A percentile compares a stretch with the other conserved stretches of the same genome.
Conservation (phyloP, 2,329 filamentous ascomycete species). For the Emericellopsis cladophorae region DNA sequence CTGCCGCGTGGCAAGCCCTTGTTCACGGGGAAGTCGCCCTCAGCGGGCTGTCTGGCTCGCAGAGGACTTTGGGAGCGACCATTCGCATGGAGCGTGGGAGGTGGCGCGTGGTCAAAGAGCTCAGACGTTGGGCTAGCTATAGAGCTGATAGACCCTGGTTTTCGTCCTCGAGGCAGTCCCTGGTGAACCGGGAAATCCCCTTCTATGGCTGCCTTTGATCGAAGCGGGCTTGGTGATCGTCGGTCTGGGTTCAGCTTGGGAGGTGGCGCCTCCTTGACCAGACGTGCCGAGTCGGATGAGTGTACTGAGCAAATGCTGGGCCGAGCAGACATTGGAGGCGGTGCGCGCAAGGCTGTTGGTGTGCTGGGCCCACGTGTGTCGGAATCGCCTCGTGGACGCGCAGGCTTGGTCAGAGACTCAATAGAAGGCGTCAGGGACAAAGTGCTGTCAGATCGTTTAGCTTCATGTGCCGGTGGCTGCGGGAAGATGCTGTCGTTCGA, state of each 20-base stretch:
- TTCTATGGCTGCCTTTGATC: neutral
- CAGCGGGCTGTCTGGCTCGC: constrained; percentile 8
- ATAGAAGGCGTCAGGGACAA: neutral
- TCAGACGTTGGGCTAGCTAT: neutral
- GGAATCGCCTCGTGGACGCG: constrained; percentile 1
- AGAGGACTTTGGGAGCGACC: constrained; percentile 11
- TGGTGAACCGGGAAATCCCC: too few species aligned
- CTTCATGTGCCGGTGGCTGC: neutral
- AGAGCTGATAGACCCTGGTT: neutral
- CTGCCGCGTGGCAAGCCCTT: constrained; percentile 21
- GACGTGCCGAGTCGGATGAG: neutral
- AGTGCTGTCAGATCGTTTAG: neutral
- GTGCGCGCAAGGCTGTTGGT: constrained; percentile 2
- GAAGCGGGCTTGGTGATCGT: neutral
- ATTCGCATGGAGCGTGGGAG: constrained; percentile 4
- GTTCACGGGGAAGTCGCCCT: constrained; percentile 18
- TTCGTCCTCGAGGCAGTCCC: neutral
- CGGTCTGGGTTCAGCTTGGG: neutral
- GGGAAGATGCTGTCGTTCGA: neutral
- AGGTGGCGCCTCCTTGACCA: neutral
- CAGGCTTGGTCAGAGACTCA: neutral
- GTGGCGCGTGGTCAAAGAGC: constrained; percentile 2
- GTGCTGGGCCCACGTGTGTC: constrained; percentile 2
- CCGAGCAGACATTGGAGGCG: neutral
- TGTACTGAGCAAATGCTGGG: neutral